Percentiles rank a stretch among this genome's conserved stretches.
These are phyloP conservation scores for Moesziomyces parantarcticus DNA, from an alignment of 1,284 basidiomycete genomes.

Conservation along the genomic window DNA sequence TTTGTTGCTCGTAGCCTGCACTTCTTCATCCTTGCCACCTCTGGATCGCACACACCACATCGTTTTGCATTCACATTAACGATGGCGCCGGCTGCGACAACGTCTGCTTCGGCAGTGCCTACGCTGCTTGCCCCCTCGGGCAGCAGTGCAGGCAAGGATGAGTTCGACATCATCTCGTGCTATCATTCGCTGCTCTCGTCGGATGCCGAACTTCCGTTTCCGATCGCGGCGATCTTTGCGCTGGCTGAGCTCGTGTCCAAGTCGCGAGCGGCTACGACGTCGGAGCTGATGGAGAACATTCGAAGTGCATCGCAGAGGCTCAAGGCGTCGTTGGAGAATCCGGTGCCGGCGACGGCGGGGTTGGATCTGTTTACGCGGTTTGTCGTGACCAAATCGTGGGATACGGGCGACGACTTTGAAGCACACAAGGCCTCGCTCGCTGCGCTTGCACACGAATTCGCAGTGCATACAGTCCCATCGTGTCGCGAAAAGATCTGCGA, in stretches of 20 bases:
- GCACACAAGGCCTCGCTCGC: conserved; percentile 84
- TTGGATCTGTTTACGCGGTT: conserved; percentile 89
- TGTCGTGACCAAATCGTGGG: conserved; percentile 84
- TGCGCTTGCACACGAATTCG: conserved; percentile 80
- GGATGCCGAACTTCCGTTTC: conserved; percentile 77
- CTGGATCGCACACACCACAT: not conserved
- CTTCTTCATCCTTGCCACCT: not conserved
- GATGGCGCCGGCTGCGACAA: conserved; percentile 17
- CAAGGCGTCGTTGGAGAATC: conserved; percentile 77
- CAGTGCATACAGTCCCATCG: conserved; percentile 69
- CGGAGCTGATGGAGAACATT: conserved; percentile 85
- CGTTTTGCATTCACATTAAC: not conserved
- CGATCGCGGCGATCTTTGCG: conserved; percentile 85
- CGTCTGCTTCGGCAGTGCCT: conserved; percentile 12
- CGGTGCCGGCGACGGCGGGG: conserved; percentile 87
- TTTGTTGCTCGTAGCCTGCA: conserved; percentile 13
- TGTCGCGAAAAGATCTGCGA: conserved; percentile 91
- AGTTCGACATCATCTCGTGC: conserved; percentile 57
- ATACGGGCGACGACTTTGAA: conserved; percentile 80
- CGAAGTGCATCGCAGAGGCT: conserved; percentile 79
- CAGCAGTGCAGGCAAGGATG: conserved; percentile 6
- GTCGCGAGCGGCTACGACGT: conserved; percentile 87
- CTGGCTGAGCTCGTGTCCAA: conserved; percentile 80
- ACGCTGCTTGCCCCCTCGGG: conserved; percentile 9
- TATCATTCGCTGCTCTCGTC: conserved; percentile 56